Evolutionary conservation across 2,329 filamentous ascomycete genomes (phyloP).

Genomic region (Phialophora expanda): DNA sequence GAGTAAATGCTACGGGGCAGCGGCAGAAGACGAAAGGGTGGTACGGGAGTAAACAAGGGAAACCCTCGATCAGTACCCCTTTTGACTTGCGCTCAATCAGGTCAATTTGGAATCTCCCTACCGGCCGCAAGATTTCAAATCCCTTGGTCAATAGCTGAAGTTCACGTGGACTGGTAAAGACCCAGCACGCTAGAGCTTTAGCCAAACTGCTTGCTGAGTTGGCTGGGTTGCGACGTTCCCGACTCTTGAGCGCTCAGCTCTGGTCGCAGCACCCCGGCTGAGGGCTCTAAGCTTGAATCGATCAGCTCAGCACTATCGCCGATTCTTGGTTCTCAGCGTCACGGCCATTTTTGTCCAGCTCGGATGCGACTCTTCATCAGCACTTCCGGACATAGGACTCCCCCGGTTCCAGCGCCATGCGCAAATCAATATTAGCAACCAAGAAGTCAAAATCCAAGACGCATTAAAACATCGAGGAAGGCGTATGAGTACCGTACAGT

Average conservation of each 20-base stretch:
- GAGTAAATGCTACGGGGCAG: too few species aligned
- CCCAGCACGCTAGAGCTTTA: neutral
- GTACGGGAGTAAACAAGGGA: too few species aligned
- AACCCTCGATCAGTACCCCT: too few species aligned
- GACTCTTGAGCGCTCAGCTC: neutral
- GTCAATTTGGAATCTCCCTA: neutral
- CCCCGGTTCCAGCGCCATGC: constrained; percentile 5
- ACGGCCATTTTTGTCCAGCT: neutral
- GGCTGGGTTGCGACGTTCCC: neutral
- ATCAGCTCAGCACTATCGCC: neutral
- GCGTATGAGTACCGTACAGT: constrained; percentile 4
- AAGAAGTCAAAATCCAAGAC: constrained; percentile 1
- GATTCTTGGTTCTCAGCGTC: neutral
- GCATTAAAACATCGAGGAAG: neutral
- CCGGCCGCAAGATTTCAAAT: neutral
- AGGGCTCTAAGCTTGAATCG: neutral
- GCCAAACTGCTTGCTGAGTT: neutral
- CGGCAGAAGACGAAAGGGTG: too few species aligned
- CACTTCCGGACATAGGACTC: neutral
- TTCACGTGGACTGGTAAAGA: neutral
- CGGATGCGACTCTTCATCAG: neutral
- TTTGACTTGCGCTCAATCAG: too few species aligned
- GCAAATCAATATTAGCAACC: neutral
- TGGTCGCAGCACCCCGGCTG: neutral
- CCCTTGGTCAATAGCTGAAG: neutral